A percentile compares a stretch with the other conserved stretches of the same genome.
phyloP scores from a whole-genome alignment of 2,329 filamentous ascomycete species.

The Aspergillus candidus region DNA sequence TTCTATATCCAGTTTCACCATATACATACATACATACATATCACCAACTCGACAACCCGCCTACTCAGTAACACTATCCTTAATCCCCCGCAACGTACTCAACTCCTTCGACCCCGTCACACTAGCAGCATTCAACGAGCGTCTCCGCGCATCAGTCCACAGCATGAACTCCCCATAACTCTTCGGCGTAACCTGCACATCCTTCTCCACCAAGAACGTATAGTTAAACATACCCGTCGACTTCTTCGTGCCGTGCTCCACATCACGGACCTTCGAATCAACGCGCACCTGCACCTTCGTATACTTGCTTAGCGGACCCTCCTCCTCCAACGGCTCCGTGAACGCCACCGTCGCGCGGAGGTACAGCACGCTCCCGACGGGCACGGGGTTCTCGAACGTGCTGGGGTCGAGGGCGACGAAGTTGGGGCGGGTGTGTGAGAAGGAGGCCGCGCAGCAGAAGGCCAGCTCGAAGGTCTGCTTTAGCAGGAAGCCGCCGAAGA shows the following conservation, averaged over 20 bases:
- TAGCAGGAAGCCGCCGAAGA: constrained; percentile 68
- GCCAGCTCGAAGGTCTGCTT: constrained; percentile 71
- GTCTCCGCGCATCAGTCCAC: constrained; percentile 55
- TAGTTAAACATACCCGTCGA: constrained; percentile 72
- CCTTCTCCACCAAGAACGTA: constrained; percentile 61
- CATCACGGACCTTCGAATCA: constrained; percentile 64
- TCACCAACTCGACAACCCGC: too few species aligned
- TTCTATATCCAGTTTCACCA: too few species aligned
- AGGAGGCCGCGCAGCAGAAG: constrained; percentile 67
- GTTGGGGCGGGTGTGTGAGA: constrained; percentile 62
- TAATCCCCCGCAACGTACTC: constrained; percentile 28
- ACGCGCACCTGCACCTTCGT: constrained; percentile 65
- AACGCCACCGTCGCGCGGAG: constrained; percentile 67
- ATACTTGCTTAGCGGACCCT: constrained; percentile 44
- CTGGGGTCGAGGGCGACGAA: constrained; percentile 68
- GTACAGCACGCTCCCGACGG: constrained; percentile 68
- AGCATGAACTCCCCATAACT: constrained; percentile 61
- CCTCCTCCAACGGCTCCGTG: constrained; percentile 54
- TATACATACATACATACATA: constrained; percentile 1
- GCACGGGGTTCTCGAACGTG: constrained; percentile 69
- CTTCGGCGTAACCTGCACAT: constrained; percentile 60
- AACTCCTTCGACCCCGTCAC: constrained; percentile 31
- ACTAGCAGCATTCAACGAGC: constrained; percentile 48
- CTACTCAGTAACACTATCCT: constrained; percentile 38
- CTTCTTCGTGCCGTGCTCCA: constrained; percentile 62